phyloP scores from a whole-genome alignment of 306 rosid species.

The Dalbergia oliveri region DNA sequence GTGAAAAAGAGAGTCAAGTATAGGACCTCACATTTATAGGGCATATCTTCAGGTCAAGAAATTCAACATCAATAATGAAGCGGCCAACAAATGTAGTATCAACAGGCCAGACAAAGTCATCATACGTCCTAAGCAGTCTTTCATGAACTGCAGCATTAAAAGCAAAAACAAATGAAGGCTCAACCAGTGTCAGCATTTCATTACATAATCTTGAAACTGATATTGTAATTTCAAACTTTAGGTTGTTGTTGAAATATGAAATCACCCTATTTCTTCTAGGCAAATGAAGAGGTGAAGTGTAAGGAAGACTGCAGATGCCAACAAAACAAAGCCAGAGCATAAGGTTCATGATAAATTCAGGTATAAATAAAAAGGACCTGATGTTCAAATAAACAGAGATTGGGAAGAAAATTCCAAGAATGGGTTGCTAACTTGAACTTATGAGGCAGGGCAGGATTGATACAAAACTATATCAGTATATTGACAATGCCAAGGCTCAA shows the following conservation, averaged over 20 bases:
- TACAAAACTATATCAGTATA: background rate
- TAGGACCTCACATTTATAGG: conserved; percentile 69
- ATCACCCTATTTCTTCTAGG: conserved; percentile 14
- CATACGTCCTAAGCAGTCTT: conserved; percentile 69
- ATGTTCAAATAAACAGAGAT: background rate
- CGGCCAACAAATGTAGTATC: conserved; percentile 74
- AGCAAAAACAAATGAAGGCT: conserved; percentile 15
- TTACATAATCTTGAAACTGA: conserved; percentile 33
- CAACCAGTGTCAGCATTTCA: conserved; percentile 23
- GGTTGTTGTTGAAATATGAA: background rate
- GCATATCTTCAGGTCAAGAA: conserved; percentile 81
- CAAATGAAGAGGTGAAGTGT: conserved; percentile 2
- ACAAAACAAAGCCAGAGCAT: background rate
- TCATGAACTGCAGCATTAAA: conserved; percentile 69
- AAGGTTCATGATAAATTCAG: background rate
- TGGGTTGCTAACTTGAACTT: background rate
- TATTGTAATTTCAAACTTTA: conserved; percentile 16
- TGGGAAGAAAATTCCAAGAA: background rate
- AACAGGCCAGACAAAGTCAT: conserved; percentile 84
- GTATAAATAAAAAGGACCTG: background rate
- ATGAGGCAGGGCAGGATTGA: background rate
- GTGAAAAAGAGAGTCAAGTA: background rate
- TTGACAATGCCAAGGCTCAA: background rate
- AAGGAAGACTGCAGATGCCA: conserved; percentile 10
- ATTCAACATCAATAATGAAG: conserved; percentile 83